phyloP scores from a whole-genome alignment of 768 basidiomycete genomes.

The Strobilomyces dryophilus region DNA sequence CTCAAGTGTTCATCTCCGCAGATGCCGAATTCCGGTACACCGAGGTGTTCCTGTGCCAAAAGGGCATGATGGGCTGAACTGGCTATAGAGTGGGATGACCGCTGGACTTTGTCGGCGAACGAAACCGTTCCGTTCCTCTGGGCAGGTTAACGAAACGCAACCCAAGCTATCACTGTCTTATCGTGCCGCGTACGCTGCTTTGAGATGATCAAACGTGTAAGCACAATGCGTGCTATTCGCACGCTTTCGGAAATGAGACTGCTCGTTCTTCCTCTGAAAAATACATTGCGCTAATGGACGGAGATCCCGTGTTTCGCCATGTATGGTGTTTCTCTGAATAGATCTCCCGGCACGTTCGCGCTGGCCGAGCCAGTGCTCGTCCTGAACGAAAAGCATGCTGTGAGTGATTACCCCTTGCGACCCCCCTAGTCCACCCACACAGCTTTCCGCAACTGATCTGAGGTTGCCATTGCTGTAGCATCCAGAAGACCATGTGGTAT shows the following conservation, averaged over 20 bases:
- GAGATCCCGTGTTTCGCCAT: constrained; percentile 8
- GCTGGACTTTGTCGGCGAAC: constrained; percentile 4
- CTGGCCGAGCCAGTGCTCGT: background rate
- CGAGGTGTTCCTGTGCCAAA: constrained; percentile 28
- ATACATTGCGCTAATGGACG: constrained; percentile 6
- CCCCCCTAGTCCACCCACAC: background rate
- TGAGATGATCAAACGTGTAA: constrained; percentile 14
- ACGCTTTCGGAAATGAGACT: constrained; percentile 18
- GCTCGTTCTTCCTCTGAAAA: constrained; percentile 5
- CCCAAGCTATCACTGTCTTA: constrained; percentile 8
- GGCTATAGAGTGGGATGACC: constrained; percentile 20
- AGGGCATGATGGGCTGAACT: constrained; percentile 16
- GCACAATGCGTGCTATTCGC: background rate
- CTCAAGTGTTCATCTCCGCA: constrained; percentile 25
- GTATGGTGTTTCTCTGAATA: constrained; percentile 1
- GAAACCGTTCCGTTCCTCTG: constrained; percentile 12
- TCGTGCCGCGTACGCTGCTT: constrained; percentile 8
- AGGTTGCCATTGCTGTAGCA: constrained; percentile 18
- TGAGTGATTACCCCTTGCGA: background rate
- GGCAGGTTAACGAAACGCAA: constrained; percentile 7
- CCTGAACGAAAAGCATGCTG: background rate
- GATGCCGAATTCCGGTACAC: constrained; percentile 21
- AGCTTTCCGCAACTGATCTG: constrained; percentile 12
- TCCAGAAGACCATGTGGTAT: background rate
- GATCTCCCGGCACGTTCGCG: constrained; percentile 2